Evolutionary conservation across 2,329 filamentous ascomycete species (phyloP).

Genomic region (Parafenestella ontariensis): DNA sequence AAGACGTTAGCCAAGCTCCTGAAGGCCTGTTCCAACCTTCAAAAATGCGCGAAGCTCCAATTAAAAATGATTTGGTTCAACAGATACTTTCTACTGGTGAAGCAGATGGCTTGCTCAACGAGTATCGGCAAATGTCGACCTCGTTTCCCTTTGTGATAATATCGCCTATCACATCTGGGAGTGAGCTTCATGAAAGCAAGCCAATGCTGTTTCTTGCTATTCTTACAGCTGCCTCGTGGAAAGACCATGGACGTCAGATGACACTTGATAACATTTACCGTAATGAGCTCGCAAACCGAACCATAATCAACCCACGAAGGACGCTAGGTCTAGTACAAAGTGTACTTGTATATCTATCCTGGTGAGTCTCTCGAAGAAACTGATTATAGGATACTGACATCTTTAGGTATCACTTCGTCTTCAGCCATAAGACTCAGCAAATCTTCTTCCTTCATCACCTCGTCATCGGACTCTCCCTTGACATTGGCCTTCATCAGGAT

Average conservation of each 20-base stretch:
- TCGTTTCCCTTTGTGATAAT: conserved; percentile 44
- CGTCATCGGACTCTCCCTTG: conserved; percentile 39
- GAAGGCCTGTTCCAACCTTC: conserved; percentile 23
- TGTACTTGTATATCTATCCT: conserved; percentile 43
- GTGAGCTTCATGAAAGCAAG: conserved; percentile 27
- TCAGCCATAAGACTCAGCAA: conserved; percentile 46
- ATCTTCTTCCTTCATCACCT: conserved; percentile 43
- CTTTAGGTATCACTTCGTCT: conserved; percentile 44
- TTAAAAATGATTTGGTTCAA: conserved; percentile 30
- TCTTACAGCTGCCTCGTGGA: conserved; percentile 37
- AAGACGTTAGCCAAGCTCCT: conserved; percentile 15
- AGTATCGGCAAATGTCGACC: conserved; percentile 38
- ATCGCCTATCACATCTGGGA: conserved; percentile 14
- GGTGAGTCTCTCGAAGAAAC: conserved; percentile 19
- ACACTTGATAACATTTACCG: conserved; percentile 37
- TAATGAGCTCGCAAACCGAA: conserved; percentile 41
- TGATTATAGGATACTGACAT: conserved; percentile 2
- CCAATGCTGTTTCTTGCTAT: conserved; percentile 45
- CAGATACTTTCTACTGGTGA: conserved; percentile 28
- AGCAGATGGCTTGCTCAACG: conserved; percentile 33
- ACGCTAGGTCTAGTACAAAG: conserved; percentile 43
- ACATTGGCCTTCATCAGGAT: conserved; percentile 38
- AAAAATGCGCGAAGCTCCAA: conserved; percentile 25
- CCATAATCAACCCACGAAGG: conserved; percentile 36
- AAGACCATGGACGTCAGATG: conserved; percentile 34